Conservation (phyloP, 306 rosid genomes). For the Fragaria nilgerrensis region DNA sequence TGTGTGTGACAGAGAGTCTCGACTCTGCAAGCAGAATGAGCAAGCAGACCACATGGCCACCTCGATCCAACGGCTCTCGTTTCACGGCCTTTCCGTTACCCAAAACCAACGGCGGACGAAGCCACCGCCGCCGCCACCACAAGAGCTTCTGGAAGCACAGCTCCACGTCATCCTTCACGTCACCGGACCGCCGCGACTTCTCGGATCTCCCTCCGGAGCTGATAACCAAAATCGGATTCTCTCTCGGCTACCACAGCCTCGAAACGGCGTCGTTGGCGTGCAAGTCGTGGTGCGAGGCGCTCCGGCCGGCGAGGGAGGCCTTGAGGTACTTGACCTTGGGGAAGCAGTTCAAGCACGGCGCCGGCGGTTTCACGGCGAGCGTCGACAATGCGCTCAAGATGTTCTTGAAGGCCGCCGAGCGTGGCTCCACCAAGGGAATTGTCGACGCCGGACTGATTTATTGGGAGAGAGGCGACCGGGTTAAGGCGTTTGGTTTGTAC, state of each 20-base stretch:
- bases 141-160: conserved; percentile 9
- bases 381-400: conserved; percentile 63
- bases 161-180: conserved; percentile 12
- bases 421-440: conserved; percentile 76
- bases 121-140: neutral
- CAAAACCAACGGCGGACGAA: neutral
- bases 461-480: conserved; percentile 68
- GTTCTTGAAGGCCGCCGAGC: conserved; percentile 64
- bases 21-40: conserved; percentile 14
- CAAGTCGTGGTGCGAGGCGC: conserved; percentile 73
- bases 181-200: conserved; percentile 33
- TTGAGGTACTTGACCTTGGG: conserved; percentile 65
- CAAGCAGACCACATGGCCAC: conserved; percentile 58
- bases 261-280: conserved; percentile 67
- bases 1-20: too few relatives aligned
- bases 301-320: conserved; percentile 67
- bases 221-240: conserved; percentile 47
- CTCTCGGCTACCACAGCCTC: conserved; percentile 57
- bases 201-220: conserved; percentile 71
- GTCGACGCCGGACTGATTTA: conserved; percentile 84
- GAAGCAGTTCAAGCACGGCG: conserved; percentile 81
- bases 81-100: conserved; percentile 44
- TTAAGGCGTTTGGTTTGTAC: conserved; percentile 53
- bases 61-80: conserved; percentile 36
- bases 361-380: conserved; percentile 44